A percentile compares a stretch with the other conserved stretches of the same genome.
Evolutionary conservation across 2,329 filamentous ascomycete species (phyloP).

Genomic region (Epichloe typhina): DNA sequence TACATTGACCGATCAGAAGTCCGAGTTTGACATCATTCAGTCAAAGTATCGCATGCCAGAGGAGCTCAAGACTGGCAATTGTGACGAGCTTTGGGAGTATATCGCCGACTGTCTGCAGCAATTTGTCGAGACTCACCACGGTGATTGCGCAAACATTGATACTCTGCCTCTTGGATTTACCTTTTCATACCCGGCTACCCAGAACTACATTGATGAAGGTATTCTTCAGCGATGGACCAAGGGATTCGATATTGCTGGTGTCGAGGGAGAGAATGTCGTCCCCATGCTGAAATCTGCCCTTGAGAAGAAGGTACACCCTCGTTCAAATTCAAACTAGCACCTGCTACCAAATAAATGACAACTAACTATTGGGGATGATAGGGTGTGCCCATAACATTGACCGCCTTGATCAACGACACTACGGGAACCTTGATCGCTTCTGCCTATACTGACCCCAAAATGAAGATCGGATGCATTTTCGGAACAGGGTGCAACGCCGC

Average conservation of each 20-base stretch:
- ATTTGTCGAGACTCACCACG: slow-evolving; percentile 78
- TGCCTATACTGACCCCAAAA: slow-evolving; percentile 83
- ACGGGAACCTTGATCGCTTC: slow-evolving; percentile 95
- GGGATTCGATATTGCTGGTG: slow-evolving; percentile 85
- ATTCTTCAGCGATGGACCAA: slow-evolving; percentile 94
- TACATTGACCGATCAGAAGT: slow-evolving; percentile 72
- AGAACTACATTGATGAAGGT: slow-evolving; percentile 87
- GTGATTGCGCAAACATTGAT: slow-evolving; percentile 45
- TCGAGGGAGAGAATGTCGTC: slow-evolving; percentile 83
- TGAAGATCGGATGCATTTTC: slow-evolving; percentile 96
- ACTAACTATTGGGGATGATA: slow-evolving; percentile 18
- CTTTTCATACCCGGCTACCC: slow-evolving; percentile 88
- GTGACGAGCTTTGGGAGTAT: slow-evolving; percentile 87
- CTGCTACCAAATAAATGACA: neutral
- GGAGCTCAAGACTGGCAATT: slow-evolving; percentile 73
- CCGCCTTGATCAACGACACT: slow-evolving; percentile 92
- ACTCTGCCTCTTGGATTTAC: slow-evolving; percentile 80
- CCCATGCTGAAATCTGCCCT: slow-evolving; percentile 75
- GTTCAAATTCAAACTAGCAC: neutral
- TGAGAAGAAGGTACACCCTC: slow-evolving; percentile 32
- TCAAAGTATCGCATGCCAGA: slow-evolving; percentile 93
- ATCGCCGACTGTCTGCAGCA: slow-evolving; percentile 85
- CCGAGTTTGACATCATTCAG: slow-evolving; percentile 88
- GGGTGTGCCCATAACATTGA: slow-evolving; percentile 84
- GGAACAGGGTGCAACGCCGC: slow-evolving; percentile 96